Base-by-base conservation (phyloP, 805 yeast species). In the Teunomyces funiuensis region DNA sequence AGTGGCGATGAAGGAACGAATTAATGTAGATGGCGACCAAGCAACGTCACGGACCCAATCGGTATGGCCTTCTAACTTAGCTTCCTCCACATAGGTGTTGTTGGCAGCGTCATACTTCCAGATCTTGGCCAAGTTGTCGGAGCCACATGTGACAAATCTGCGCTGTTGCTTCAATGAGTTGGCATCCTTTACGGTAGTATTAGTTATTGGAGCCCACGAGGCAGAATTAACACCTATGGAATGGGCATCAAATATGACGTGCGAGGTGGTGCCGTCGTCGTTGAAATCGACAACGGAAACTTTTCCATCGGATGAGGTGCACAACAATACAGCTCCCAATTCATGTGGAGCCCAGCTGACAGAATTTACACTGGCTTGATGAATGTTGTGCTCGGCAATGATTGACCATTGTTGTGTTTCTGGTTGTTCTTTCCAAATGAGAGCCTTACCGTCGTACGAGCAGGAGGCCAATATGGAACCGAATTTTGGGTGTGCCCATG, bases 21-120 rank as follows among this genome's bases (percentile, higher is more conserved):
- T 77, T 47, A 93, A 76, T 36, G 88, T 81, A 2, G 96, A 82
- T 36, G 98, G 97, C 15, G 97, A 88, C 99, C 99, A 93, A 3
- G 95, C 88, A 46, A 91, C 97, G 61, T 93, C 99, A 65, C 99
- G 83, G 25, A 93, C 97, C 99, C 99, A 93, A 65, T 93, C 99
- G 13, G 87, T 74, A 65, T 93, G 99, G 29, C 97, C 99, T 49
- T 82, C 83, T 41, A 93, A 76, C 19, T 80, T 77, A 31, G 82
- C 83, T 63, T 91, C 97, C 54, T 83, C 76, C 18, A 74, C 74
- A 60, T 86, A 88, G 19, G 76, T 76, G 51, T 74, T 77, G 36
- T 56, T 53, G 5, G 75, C 65, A 8, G 78, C 66, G 47, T 83
- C 84, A 53, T 68, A 82, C 54, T 74, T 77, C 99, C 99, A 93